Evolutionary conservation across 164 flowering plant genomes (phyloP).

Genomic region (Brasenia schreberi): DNA sequence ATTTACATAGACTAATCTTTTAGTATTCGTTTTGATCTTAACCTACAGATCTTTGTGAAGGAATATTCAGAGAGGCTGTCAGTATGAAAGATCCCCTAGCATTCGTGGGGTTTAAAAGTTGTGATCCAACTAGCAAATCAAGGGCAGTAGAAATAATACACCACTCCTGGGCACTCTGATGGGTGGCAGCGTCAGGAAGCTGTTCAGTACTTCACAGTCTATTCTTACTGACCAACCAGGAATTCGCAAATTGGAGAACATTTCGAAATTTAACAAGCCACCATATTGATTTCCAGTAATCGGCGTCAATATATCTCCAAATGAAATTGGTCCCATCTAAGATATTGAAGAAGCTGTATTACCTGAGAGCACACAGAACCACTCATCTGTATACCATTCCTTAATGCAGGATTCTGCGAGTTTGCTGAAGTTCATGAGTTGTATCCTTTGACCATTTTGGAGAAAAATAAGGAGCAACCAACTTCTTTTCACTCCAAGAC

Average conservation of each 20-base stretch:
- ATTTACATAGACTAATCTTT: not conserved
- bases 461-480: too few relatives aligned
- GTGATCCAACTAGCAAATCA: conserved; percentile 29
- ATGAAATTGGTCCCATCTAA: too few relatives aligned
- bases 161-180: not conserved
- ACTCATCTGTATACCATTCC: too few relatives aligned
- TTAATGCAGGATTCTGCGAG: too few relatives aligned
- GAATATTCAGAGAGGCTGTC: conserved; percentile 76
- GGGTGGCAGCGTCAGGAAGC: not conserved
- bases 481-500: too few relatives aligned
- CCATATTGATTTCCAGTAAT: not conserved
- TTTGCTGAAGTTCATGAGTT: too few relatives aligned
- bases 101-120: conserved; percentile 82
- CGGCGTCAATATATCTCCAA: too few relatives aligned
- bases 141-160: conserved; percentile 5
- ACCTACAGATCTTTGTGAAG: conserved; percentile 71
- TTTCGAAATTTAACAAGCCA: not conserved
- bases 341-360: too few relatives aligned
- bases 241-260: not conserved
- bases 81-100: conserved; percentile 72
- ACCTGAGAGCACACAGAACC: too few relatives aligned
- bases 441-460: too few relatives aligned
- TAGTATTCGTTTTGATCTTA: not conserved
- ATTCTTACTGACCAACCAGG: too few relatives aligned
- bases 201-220: too few relatives aligned